These are phyloP conservation scores for Kurtzmaniella quercitrusa DNA, from an alignment of 1,139 yeast species.

Conservation along the genomic window DNA sequence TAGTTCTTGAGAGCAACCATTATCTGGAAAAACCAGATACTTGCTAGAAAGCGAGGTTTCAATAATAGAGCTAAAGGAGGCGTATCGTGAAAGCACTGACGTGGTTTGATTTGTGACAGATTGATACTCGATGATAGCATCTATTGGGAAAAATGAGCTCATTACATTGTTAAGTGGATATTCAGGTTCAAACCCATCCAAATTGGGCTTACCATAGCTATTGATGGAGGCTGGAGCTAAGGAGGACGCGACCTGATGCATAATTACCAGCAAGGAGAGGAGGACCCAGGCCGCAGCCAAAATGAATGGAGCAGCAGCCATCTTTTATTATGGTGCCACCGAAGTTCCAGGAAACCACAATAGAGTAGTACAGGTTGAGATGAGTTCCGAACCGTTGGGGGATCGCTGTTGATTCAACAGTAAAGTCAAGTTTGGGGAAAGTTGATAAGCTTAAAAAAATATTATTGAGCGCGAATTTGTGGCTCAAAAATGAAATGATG, in stretches of 20 bases:
- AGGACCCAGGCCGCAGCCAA: not conserved
- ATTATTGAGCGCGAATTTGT: not conserved
- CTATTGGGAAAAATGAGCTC: slow-evolving; percentile 42
- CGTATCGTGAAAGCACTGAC: slow-evolving; percentile 36
- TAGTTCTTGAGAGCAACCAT: slow-evolving; percentile 24
- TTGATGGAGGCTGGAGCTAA: not conserved
- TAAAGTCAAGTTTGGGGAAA: not conserved
- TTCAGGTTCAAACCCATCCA: slow-evolving; percentile 22
- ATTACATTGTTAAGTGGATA: slow-evolving; percentile 36
- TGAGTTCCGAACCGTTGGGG: not conserved
- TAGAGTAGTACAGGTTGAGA: not conserved
- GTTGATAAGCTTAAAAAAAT: not conserved
- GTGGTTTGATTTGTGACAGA: slow-evolving; percentile 12
- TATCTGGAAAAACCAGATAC: slow-evolving; percentile 24
- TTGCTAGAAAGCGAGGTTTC: slow-evolving; percentile 20
- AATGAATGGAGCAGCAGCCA: not conserved
- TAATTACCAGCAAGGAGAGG: not conserved
- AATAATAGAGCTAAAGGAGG: slow-evolving; percentile 40
- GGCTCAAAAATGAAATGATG: not conserved
- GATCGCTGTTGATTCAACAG: not conserved
- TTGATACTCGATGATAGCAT: slow-evolving; percentile 31
- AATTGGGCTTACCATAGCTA: not conserved
- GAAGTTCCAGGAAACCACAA: not conserved
- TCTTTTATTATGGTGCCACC: not conserved
- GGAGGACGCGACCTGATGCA: not conserved